Evolutionary conservation across 2,329 filamentous ascomycete species (phyloP).

Genomic region (Curvularia lunata): DNA sequence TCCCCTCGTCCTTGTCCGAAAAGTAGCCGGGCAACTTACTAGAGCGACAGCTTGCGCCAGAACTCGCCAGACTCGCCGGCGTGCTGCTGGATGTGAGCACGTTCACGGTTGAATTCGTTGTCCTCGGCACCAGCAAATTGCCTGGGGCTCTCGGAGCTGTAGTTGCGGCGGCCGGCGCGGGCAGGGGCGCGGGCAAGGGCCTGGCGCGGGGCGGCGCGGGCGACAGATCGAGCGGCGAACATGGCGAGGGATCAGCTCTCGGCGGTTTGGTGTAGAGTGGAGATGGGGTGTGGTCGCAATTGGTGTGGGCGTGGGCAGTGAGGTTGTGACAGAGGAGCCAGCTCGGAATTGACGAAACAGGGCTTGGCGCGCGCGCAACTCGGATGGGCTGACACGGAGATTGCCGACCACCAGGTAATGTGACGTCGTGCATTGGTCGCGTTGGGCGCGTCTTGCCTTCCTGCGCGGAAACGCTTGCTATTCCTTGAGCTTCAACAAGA

Average conservation of each 20-base stretch:
- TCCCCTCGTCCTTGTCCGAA: not conserved
- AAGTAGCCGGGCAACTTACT: constrained; percentile 66
- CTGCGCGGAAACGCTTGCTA: not conserved
- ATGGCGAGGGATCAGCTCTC: constrained; percentile 31
- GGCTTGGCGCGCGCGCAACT: constrained; percentile 20
- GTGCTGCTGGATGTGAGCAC: constrained; percentile 88
- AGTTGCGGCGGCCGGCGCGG: constrained; percentile 72
- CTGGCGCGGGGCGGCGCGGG: constrained; percentile 62
- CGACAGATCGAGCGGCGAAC: constrained; percentile 43
- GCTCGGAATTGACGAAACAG: constrained; percentile 31
- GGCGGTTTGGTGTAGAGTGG: constrained; percentile 36
- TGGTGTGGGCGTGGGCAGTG: constrained; percentile 31
- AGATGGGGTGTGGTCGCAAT: constrained; percentile 35
- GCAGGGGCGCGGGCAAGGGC: constrained; percentile 61
- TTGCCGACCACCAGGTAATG: constrained; percentile 26
- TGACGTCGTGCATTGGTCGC: constrained; percentile 32
- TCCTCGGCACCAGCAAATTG: constrained; percentile 69
- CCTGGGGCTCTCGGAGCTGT: constrained; percentile 67
- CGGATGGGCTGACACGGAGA: constrained; percentile 19
- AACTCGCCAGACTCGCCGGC: constrained; percentile 83
- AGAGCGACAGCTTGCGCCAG: constrained; percentile 95
- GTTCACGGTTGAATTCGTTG: constrained; percentile 93
- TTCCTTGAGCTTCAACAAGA: not conserved
- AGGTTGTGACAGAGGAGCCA: constrained; percentile 25
- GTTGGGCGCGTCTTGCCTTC: constrained; percentile 15